Evolutionary conservation across 306 rosid species (phyloP), one percentile per base, ranked within the genome.

Genomic region (Inga oerstediana): DNA sequence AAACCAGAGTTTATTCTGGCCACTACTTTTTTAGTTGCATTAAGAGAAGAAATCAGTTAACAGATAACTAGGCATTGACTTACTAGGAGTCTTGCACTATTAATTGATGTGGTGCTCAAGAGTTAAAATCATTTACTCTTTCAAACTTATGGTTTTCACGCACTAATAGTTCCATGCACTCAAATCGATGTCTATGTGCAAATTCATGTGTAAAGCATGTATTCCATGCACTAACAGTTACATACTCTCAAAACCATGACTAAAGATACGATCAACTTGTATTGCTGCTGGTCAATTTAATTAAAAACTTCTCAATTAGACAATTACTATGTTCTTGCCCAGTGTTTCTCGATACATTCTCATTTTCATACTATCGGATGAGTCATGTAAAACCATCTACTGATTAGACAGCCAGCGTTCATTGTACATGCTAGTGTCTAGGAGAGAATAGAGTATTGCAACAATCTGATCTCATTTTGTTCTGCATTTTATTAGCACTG

Each of bases 251-350:
- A 14, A 69, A 58, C 77, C 58, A 22, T 10, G 13, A 15, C 72
- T 34, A 58, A 13, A 11, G 37, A 74, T 59, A 46, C 7, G 56
- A 46, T 59, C 22, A 37, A 70, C 49, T n/a, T 58, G 72, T 58
- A 17, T 5, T 39, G 27, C 81, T 71, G 69, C 32, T 27, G 45
- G 2, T 62, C 22, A 78, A 52, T 75, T 71, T 16, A 43, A 79
- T 71, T 16, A 43, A 79, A 54, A 7, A 43, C 41, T 84, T 81
- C 79, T 81, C 20, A 43, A 16, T 39, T 6, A 5, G 43, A 39
- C 43, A 39, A 39, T 59, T 69, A 59, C 32, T 35, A 44, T 74
- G 35, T 10, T 76, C 52, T n/a, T 71, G 37, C 61, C 51, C 11
- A 19, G 51, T 81, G 79, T 24, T 48, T 66, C 44, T 41, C 20